Evolutionary conservation across 306 rosid species (phyloP), one percentile per base, ranked within the genome.

Genomic region (Cucurbita maxima): DNA sequence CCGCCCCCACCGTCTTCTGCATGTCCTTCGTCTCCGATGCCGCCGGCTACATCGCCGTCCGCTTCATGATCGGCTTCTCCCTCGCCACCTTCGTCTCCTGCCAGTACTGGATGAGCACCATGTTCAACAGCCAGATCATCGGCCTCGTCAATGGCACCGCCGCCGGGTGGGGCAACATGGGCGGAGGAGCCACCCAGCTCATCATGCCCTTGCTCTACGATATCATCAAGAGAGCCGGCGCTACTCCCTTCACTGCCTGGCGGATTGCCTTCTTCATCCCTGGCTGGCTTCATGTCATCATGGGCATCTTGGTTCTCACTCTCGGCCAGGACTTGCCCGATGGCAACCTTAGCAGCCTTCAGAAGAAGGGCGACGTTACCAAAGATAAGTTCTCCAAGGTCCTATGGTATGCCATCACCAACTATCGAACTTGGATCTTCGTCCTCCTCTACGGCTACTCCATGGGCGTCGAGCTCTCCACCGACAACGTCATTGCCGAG

Each of bases 111-210:
- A 93, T 93, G 98, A 92, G 98, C 22, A 90, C 96, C 0, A 88
- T 92, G 96, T 92, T 90, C 58, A 90, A 88, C 60, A 57, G 92
- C 48, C 85, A 90, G 88, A 90, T 93, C 10, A 83, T 93, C 0
- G 98, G 98, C 19, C 81, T 90, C 18, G 98, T 60, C 3, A 90
- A 93, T 38, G 98, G 98, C 16, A 90, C 97, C 0, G 92, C 96
- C 0, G 97, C 94, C 0, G 98, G 98, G 16, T 93, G 98, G 98
- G 98, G 98, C 0, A 93, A 93, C 75, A 88, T 90, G 98, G 97
- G 98, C 0, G 96, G 98, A 40, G 96, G 98, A 4, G 98, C 94
- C 10, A 90, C 98, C 57, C 98, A 93, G 58, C 87, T 93, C 50
- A 48, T 93, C 36, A 93, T 93, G 98, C 98, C 98, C 0, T 19